Evolutionary conservation across 345 rosid genomes (phyloP), one percentile per base, ranked within the genome.

Genomic region (Salix purpurea): DNA sequence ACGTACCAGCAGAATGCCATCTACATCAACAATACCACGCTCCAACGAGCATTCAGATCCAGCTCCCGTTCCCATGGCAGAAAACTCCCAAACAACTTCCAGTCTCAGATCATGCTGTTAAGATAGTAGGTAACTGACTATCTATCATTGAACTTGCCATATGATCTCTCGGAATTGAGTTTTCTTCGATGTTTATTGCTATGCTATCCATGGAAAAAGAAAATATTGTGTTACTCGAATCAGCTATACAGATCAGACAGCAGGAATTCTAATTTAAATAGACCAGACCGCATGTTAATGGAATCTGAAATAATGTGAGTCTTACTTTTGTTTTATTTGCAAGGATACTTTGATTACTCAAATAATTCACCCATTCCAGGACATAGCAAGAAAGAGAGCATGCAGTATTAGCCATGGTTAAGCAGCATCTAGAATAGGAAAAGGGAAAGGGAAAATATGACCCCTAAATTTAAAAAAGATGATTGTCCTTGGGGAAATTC

Each of bases 1-100:
- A 81, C 18, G 83, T 73, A 15, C 83, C 77, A 11, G 77, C 83
- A 10, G 74, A 61, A 24, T 81, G 83, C 77, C 80, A 81, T 73
- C 79, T 76, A 32, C n/a, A 56, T 44, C 37, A 74, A 2, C 42
- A n/a, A 28, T 0, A 34, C 6, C 36, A 34, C 36, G 1, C 36
- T 34, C 36, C 36, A 34, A 4, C 6, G 6, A 34, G 36, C 36
- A 34, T 34, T 34, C 36, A 34, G 36, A 34, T 34, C 36, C 36
- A 34, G 36, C 36, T 34, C 36, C 36, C 36, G 36, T 34, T 34
- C 36, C 36, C 36, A 34, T 0, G 36, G 36, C 36, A 34, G 36
- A 34, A 34, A 32, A 5, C 6, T 34, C 36, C 36, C 36, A 34
- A 4, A 34, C 6, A 34, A 5, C 36, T 34, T 34, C 36, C 36